These are phyloP conservation scores for Sporisorium graminicola DNA, from an alignment of 1,284 basidiomycete genomes.

Conservation along the genomic window DNA sequence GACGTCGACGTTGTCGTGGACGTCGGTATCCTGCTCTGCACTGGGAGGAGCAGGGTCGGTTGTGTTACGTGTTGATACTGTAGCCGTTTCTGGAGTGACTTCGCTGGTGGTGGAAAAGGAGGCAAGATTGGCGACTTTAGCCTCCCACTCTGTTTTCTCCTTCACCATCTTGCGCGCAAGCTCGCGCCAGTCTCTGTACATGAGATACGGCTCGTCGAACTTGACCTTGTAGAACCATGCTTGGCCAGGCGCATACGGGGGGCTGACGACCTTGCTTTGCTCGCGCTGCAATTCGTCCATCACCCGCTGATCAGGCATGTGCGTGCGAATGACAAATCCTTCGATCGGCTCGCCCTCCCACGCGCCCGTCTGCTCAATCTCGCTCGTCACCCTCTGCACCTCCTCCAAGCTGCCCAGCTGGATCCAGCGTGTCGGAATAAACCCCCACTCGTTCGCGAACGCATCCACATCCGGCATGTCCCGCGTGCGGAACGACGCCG, in stretches of 20 bases:
- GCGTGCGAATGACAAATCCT: slow-evolving; percentile 86
- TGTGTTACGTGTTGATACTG: not conserved
- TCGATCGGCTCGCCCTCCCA: slow-evolving; percentile 91
- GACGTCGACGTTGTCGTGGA: no score
- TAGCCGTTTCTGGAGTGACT: not conserved
- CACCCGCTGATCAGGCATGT: slow-evolving; percentile 56
- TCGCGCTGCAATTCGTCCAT: slow-evolving; percentile 65
- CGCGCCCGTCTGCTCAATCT: slow-evolving; percentile 77
- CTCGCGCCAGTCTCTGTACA: slow-evolving; percentile 98
- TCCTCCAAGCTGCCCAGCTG: slow-evolving; percentile 77
- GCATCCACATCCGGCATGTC: slow-evolving; percentile 74
- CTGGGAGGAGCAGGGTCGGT: not conserved
- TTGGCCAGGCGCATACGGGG: slow-evolving; percentile 74
- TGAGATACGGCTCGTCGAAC: slow-evolving; percentile 98
- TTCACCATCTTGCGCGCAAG: slow-evolving; percentile 78
- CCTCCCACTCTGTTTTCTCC: slow-evolving; percentile 52
- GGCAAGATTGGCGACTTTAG: slow-evolving; percentile 15
- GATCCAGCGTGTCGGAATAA: slow-evolving; percentile 82
- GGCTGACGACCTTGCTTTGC: slow-evolving; percentile 28
- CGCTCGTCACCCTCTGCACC: slow-evolving; percentile 80
- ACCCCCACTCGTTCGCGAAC: slow-evolving; percentile 91
- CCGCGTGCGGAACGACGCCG: slow-evolving; percentile 79
- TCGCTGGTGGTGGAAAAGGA: not conserved
- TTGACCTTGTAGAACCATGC: slow-evolving; percentile 99
- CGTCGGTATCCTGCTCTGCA: no score